Conservation (phyloP, 2,329 filamentous ascomycete species). For the Lasiodiplodia sp. region DNA sequence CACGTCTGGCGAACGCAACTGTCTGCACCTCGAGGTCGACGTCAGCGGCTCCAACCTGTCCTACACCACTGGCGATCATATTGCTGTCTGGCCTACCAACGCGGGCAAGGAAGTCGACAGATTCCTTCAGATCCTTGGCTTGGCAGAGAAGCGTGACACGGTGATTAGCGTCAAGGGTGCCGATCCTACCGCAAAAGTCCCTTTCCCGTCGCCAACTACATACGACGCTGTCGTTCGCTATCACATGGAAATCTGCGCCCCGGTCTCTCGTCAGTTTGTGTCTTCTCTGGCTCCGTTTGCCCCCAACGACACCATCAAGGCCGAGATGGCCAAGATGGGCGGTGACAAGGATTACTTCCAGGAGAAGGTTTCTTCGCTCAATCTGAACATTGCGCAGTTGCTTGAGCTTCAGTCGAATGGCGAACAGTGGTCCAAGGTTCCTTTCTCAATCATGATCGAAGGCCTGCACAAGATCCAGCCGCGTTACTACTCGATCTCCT, state of each 20-base stretch:
- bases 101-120: constrained; percentile 90
- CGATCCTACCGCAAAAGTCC: constrained; percentile 95
- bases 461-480: constrained; percentile 93
- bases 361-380: constrained; percentile 78
- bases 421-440: constrained; percentile 81
- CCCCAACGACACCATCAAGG: constrained; percentile 82
- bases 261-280: constrained; percentile 95
- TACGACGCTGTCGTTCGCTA: constrained; percentile 93
- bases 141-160: constrained; percentile 76
- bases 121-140: constrained; percentile 79
- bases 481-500: constrained; percentile 99
- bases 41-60: constrained; percentile 86
- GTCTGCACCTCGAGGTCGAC: constrained; percentile 94
- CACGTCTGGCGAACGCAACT: constrained; percentile 87
- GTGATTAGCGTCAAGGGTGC: constrained; percentile 91
- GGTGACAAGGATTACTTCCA: constrained; percentile 96
- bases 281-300: constrained; percentile 87
- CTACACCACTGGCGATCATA: constrained; percentile 97
- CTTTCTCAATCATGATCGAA: constrained; percentile 95
- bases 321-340: constrained; percentile 87
- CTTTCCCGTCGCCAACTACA: constrained; percentile 95
- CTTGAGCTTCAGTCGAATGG: constrained; percentile 76
- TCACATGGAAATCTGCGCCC: constrained; percentile 95
- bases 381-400: constrained; percentile 89
- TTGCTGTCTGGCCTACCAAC: constrained; percentile 97